phyloP scores from a whole-genome alignment of 495 filamentous ascomycete species.

The Aspergillus leporis region DNA sequence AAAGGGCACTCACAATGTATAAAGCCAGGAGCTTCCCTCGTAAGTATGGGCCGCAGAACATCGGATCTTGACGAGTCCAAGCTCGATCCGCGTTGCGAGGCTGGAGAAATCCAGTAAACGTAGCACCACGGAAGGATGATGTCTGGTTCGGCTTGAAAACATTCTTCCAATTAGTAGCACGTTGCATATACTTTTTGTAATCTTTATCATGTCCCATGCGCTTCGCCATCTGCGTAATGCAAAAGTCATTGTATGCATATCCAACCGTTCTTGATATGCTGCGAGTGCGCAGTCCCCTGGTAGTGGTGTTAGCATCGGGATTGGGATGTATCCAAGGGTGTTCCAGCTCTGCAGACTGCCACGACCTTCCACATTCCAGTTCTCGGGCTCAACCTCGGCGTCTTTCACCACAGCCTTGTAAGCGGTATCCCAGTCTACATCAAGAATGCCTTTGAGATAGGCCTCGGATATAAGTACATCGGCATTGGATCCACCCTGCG shows the following conservation, averaged over 20 bases:
- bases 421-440: constrained; percentile 69
- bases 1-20: constrained; percentile 46
- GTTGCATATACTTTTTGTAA: constrained; percentile 59
- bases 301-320: constrained; percentile 66
- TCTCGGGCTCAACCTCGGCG: constrained; percentile 68
- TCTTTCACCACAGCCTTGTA: constrained; percentile 75
- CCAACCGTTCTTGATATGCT: constrained; percentile 72
- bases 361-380: constrained; percentile 71
- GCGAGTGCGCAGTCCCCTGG: constrained; percentile 68
- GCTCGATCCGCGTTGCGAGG: constrained; percentile 63
- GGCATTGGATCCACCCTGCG: constrained; percentile 78
- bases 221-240: constrained; percentile 63
- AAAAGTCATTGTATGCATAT: constrained; percentile 79
- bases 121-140: constrained; percentile 56
- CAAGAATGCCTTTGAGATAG: constrained; percentile 65
- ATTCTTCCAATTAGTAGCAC: constrained; percentile 68
- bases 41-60: constrained; percentile 68
- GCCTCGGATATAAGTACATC: constrained; percentile 71
- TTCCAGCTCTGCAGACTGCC: constrained; percentile 74
- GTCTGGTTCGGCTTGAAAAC: constrained; percentile 64
- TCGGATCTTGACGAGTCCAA: constrained; percentile 69
- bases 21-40: constrained; percentile 71
- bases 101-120: constrained; percentile 69
- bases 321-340: constrained; percentile 66
- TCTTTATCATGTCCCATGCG: constrained; percentile 53